A percentile compares a stretch with the other conserved stretches of the same genome.
These are phyloP conservation scores for Monosporascus sp. DNA, from an alignment of 2,329 filamentous ascomycete genomes.

Conservation along the genomic window DNA sequence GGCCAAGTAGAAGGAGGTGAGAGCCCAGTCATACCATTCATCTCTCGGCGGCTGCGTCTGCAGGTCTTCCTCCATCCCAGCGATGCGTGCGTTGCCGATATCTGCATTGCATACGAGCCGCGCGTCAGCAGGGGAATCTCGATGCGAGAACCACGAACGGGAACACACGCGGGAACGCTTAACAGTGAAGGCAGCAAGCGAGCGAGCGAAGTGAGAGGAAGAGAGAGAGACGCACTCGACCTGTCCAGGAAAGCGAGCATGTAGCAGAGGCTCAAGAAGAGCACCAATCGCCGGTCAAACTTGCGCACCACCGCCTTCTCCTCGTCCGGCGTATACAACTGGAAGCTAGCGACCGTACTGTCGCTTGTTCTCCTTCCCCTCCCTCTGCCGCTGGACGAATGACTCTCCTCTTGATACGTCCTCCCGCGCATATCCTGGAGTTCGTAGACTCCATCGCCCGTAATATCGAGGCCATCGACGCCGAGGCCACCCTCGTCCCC, in stretches of 20 bases:
- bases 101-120: slow-evolving; percentile 30
- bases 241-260: slow-evolving; percentile 81
- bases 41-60: slow-evolving; percentile 40
- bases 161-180: background rate
- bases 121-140: slow-evolving; percentile 2
- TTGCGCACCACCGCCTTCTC: slow-evolving; percentile 65
- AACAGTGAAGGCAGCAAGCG: background rate
- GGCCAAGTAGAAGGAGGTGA: slow-evolving; percentile 56
- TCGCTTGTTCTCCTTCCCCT: slow-evolving; percentile 8
- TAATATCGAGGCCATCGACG: background rate
- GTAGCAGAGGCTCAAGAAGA: slow-evolving; percentile 78
- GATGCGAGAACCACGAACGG: background rate
- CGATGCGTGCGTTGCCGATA: slow-evolving; percentile 58
- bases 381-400: slow-evolving; percentile 1
- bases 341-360: slow-evolving; percentile 16
- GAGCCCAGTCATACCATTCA: slow-evolving; percentile 54
- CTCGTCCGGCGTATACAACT: slow-evolving; percentile 56
- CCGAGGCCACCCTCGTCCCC: background rate
- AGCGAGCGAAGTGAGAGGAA: background rate
- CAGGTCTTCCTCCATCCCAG: slow-evolving; percentile 58
- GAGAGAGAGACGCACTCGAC: slow-evolving; percentile 55
- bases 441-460: slow-evolving; percentile 2
- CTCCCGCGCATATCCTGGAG: slow-evolving; percentile 3
- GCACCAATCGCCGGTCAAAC: slow-evolving; percentile 70
- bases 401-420: too few species aligned